Conservation (phyloP, 495 filamentous ascomycete genomes). For the Penicillium daleae region DNA sequence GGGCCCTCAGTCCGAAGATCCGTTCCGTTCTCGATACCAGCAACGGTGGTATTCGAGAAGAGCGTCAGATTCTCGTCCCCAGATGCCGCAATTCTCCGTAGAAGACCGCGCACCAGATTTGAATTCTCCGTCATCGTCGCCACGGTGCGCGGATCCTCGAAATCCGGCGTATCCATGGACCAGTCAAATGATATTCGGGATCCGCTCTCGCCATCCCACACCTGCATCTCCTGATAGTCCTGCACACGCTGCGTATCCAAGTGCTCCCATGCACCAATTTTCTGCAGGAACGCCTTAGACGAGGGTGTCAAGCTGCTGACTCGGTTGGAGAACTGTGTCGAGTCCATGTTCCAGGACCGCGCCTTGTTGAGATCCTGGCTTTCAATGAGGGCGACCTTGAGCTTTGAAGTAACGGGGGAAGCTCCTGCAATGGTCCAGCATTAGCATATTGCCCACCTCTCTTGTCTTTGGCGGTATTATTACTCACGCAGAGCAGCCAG, state of each 20-base stretch:
- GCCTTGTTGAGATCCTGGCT: constrained; percentile 75
- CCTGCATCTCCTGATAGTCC: constrained; percentile 88
- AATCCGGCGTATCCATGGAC: constrained; percentile 53
- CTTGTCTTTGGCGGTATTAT: background rate
- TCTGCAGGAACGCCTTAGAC: constrained; percentile 69
- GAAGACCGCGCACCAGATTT: constrained; percentile 78
- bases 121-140: constrained; percentile 97
- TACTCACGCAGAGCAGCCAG: constrained; percentile 80
- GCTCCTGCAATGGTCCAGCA: constrained; percentile 48
- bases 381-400: constrained; percentile 89
- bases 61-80: constrained; percentile 62
- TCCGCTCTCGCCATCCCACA: constrained; percentile 93
- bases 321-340: constrained; percentile 82
- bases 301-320: constrained; percentile 92
- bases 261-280: constrained; percentile 88
- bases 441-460: background rate
- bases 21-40: constrained; percentile 73
- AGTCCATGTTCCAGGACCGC: constrained; percentile 64
- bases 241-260: constrained; percentile 72
- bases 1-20: constrained; percentile 60
- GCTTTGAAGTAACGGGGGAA: constrained; percentile 70
- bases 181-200: constrained; percentile 89
- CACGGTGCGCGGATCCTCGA: constrained; percentile 62
- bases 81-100: constrained; percentile 69
- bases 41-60: constrained; percentile 75